Evolutionary conservation across 768 basidiomycete species (phyloP).

Genomic region (Hygrocybe coccinea): DNA sequence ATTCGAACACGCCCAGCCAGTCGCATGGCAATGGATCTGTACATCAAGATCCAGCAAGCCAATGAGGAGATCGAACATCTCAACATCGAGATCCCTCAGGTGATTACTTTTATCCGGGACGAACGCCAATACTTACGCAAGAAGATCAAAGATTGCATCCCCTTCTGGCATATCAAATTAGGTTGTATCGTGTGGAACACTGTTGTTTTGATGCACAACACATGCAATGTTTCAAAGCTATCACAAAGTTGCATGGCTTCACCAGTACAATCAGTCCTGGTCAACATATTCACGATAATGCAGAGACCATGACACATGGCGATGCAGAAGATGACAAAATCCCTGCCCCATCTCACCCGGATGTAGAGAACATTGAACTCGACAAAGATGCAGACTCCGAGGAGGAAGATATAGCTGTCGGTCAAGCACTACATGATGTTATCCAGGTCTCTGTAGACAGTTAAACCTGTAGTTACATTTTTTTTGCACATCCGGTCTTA

Average conservation of each 20-base stretch:
- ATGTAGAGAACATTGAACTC: too few species aligned
- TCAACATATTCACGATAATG: too few species aligned
- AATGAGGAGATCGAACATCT: constrained; percentile 22
- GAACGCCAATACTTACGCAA: neutral
- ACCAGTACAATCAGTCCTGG: constrained; percentile 5
- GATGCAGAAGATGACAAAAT: too few species aligned
- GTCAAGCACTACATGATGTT: too few species aligned
- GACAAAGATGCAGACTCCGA: too few species aligned
- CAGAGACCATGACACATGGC: too few species aligned
- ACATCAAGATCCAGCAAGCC: constrained; percentile 19
- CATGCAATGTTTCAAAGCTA: constrained; percentile 5
- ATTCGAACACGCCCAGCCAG: constrained; percentile 9
- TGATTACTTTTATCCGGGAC: constrained; percentile 17
- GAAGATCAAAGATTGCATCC: neutral
- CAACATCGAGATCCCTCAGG: constrained; percentile 20
- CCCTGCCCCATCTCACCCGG: too few species aligned
- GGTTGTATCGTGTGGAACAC: constrained; percentile 1
- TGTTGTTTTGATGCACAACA: constrained; percentile 7
- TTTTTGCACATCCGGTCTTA: too few species aligned
- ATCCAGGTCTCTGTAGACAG: too few species aligned
- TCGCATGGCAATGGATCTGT: constrained; percentile 14
- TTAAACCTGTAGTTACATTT: too few species aligned
- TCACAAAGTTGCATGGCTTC: constrained; percentile 9
- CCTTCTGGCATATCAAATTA: constrained; percentile 12
- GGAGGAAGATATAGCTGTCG: too few species aligned